phyloP scores from a whole-genome alignment of 805 yeast genomes.

The Lipomyces japonicus region DNA sequence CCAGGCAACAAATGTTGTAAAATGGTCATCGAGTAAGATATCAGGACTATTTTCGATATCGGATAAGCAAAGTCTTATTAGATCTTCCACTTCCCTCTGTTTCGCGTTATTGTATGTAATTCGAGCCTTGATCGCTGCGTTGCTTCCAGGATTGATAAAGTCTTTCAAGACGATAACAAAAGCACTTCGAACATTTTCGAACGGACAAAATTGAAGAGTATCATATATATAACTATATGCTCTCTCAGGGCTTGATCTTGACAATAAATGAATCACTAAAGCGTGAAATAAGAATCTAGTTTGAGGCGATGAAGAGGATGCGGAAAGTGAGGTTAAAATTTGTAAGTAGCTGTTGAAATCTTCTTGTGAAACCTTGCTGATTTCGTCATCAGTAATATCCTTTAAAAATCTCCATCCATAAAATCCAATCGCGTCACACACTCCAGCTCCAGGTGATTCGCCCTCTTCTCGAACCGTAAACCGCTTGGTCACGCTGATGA shows the following conservation, averaged over 20 bases:
- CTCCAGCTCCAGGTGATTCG: constrained; percentile 34
- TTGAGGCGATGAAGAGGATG: constrained; percentile 40
- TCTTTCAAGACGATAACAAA: constrained; percentile 68
- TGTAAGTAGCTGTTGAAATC: constrained; percentile 43
- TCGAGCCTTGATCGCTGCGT: not conserved
- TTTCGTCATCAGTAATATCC: constrained; percentile 28
- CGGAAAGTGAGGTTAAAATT: constrained; percentile 41
- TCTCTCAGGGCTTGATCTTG: constrained; percentile 52
- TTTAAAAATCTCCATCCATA: constrained; percentile 37
- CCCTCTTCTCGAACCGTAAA: constrained; percentile 29
- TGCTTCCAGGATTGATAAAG: constrained; percentile 34
- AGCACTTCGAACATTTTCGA: constrained; percentile 55
- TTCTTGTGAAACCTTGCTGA: constrained; percentile 37
- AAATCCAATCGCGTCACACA: constrained; percentile 37
- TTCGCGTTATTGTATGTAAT: constrained; percentile 9
- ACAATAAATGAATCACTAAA: constrained; percentile 59
- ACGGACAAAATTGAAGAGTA: constrained; percentile 63
- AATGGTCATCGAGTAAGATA: constrained; percentile 14
- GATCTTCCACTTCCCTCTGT: constrained; percentile 15
- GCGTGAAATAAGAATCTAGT: constrained; percentile 51
- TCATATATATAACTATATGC: constrained; percentile 61
- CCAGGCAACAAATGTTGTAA: constrained; percentile 22
- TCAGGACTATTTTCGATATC: constrained; percentile 10
- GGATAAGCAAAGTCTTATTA: constrained; percentile 10
- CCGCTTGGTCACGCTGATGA: constrained; percentile 27